Evolutionary conservation across 257 asterid species (phyloP).

Genomic region (Solanum lignicaule): DNA sequence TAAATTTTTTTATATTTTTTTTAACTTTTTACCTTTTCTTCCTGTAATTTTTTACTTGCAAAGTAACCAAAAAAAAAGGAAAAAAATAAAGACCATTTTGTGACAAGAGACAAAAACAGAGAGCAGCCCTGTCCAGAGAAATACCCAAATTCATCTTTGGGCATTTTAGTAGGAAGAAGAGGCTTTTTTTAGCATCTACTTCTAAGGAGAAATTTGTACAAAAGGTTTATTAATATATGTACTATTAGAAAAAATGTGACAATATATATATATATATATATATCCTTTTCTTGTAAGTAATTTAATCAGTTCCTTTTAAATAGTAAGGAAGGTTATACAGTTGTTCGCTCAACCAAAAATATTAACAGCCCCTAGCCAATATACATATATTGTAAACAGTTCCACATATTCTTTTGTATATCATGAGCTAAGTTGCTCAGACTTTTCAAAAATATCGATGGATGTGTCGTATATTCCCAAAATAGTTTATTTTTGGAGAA

Average conservation of each 20-base stretch:
- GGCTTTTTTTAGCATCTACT: constrained; percentile 17
- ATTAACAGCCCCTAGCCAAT: background rate
- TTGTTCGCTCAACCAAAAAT: background rate
- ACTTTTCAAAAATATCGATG: no score
- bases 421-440: background rate
- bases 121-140: constrained; percentile 51
- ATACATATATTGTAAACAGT: background rate
- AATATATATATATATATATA: background rate
- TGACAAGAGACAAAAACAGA: constrained; percentile 9
- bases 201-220: constrained; percentile 4
- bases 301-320: background rate
- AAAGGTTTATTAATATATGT: background rate
- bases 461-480: no score
- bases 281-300: background rate
- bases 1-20: background rate
- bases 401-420: background rate
- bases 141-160: constrained; percentile 32
- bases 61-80: background rate
- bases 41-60: constrained; percentile 14
- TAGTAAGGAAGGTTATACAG: background rate
- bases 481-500: no score
- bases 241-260: background rate
- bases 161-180: constrained; percentile 31
- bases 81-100: constrained; percentile 4
- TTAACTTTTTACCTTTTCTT: background rate